Evolutionary conservation across 2,329 filamentous ascomycete genomes (phyloP).

Genomic region (Didymella keratinophila): DNA sequence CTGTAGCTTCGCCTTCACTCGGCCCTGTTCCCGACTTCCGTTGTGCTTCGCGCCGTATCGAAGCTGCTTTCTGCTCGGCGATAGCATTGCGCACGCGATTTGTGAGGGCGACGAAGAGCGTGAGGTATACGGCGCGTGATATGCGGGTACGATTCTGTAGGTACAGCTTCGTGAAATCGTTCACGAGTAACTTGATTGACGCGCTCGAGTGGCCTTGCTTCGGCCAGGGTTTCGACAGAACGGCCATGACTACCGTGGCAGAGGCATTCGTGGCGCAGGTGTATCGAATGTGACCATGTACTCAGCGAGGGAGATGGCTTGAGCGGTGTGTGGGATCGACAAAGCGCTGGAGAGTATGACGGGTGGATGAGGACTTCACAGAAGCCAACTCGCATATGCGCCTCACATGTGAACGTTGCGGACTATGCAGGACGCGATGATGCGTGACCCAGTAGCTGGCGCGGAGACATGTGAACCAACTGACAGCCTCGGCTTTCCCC

Average conservation of each 20-base stretch:
- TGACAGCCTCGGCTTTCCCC: slow-evolving; percentile 32
- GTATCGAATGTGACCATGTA: slow-evolving; percentile 14
- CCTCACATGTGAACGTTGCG: slow-evolving; percentile 22
- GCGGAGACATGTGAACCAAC: slow-evolving; percentile 33
- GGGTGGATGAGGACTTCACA: neutral
- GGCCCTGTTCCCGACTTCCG: slow-evolving; percentile 54
- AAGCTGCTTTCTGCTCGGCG: slow-evolving; percentile 88
- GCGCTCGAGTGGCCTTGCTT: slow-evolving; percentile 41
- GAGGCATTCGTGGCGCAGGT: slow-evolving; percentile 28
- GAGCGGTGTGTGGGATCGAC: neutral
- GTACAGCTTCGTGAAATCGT: slow-evolving; percentile 50
- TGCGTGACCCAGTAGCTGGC: slow-evolving; percentile 21
- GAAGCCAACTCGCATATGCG: slow-evolving; percentile 4
- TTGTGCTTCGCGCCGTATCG: slow-evolving; percentile 68
- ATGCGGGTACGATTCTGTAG: slow-evolving; percentile 52
- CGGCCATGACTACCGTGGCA: slow-evolving; percentile 48
- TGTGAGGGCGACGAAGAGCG: slow-evolving; percentile 53
- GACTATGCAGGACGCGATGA: slow-evolving; percentile 11
- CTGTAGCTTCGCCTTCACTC: slow-evolving; percentile 48
- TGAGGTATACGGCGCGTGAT: slow-evolving; percentile 53
- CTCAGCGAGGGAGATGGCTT: neutral
- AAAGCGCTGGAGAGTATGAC: neutral
- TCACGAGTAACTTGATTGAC: slow-evolving; percentile 47
- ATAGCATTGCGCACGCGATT: slow-evolving; percentile 92
- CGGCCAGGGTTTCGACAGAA: slow-evolving; percentile 51